phyloP scores from a whole-genome alignment of 2,329 filamentous ascomycete genomes.

The Talaromyces sp. region DNA sequence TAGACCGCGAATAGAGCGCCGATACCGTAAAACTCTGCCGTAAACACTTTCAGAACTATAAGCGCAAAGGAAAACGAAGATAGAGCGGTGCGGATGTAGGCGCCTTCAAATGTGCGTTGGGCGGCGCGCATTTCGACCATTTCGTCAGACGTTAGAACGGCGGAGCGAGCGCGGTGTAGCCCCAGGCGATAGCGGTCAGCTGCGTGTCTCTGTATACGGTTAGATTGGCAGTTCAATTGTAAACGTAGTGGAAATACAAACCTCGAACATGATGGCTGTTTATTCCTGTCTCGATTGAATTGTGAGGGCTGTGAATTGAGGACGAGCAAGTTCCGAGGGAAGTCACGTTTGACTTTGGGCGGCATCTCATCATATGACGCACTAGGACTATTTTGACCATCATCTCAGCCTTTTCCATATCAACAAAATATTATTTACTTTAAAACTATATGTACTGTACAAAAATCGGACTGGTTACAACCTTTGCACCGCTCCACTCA shows the following conservation, averaged over 20 bases:
- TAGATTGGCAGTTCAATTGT: no score
- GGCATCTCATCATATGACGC: slow-evolving; percentile 1
- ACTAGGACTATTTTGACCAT: slow-evolving; percentile 6
- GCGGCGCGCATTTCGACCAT: slow-evolving; percentile 93
- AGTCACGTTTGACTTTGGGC: not conserved
- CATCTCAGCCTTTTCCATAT: not conserved
- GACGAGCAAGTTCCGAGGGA: not conserved
- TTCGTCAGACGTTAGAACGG: slow-evolving; percentile 77
- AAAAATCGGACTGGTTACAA: not conserved
- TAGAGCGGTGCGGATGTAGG: slow-evolving; percentile 91
- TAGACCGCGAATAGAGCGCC: slow-evolving; percentile 95
- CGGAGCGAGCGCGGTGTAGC: slow-evolving; percentile 77
- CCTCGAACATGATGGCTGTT: slow-evolving; percentile 17
- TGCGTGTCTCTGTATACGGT: slow-evolving; percentile 56
- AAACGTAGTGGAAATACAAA: no score
- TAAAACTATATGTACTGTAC: not conserved
- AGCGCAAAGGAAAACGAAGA: slow-evolving; percentile 94
- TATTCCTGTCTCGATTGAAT: no score
- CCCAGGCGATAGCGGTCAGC: slow-evolving; percentile 75
- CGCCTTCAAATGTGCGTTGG: slow-evolving; percentile 94
- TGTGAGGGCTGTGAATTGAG: not conserved
- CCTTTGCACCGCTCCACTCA: not conserved
- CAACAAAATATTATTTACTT: not conserved
- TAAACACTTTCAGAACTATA: slow-evolving; percentile 95
- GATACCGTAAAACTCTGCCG: slow-evolving; percentile 91